Base-by-base conservation (phyloP, 345 rosid genomes). In the Microcos paniculata region DNA sequence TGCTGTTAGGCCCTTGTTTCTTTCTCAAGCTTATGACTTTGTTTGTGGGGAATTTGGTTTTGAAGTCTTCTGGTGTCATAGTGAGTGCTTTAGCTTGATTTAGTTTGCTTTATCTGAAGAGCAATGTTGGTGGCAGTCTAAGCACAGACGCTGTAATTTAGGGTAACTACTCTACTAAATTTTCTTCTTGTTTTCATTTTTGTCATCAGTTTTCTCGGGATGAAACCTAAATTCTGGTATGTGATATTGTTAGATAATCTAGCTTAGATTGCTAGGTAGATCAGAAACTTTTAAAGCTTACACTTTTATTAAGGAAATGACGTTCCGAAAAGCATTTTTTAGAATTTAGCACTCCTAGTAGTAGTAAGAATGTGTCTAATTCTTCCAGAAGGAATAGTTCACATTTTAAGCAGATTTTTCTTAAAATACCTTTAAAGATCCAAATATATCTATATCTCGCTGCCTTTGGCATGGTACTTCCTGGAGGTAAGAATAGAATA, bases 31-130 rank as follows among this genome's bases (percentile, higher is more conserved):
- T 43, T 26, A 15, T 33, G 43, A 33, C 6, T 11, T 67, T 69
- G 18, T 18, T 61, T 43, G 30, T 76, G 69, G 16, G 62, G 74
- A 74, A 63, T 55, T 82, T 55, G 3, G 26, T 43, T 68, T 63
- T 58, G 4, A 30, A 71, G 49, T 48, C 73, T 53, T 73, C 19
- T 30, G 43, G 48, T 64, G 65, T 72, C 62, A 52, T 58, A 59
- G 48, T 49, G 64, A 28, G 43, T 66, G 59, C 40, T 11, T 33
- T 24, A 53, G 52, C 57, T 43, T 82, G 84, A 76, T 84, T 81
- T 71, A 67, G 51, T 69, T 28, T 68, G 64, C 31, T 49, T 4
- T 21, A 4, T 42, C 12, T 61, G 56, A 43, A 62, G 66, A 56
- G 33, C 24, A 16, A 26, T 40, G 52, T 52, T 45, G 55, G 43